phyloP scores from a whole-genome alignment of 148 eudicot species.

The Mesembryanthemum crystallinum region DNA sequence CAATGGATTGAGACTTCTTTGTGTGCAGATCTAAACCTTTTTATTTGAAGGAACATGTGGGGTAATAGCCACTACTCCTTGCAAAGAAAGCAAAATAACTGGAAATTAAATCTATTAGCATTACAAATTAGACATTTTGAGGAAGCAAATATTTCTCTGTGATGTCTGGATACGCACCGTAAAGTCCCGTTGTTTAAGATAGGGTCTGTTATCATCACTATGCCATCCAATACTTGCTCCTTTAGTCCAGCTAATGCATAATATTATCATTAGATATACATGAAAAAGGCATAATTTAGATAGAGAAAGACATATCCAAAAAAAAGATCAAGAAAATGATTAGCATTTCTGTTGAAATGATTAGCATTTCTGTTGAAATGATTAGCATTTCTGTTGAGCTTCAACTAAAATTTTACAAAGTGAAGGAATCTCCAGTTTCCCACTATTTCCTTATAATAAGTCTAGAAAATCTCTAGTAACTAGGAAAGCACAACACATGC shows the following conservation, averaged over 20 bases:
- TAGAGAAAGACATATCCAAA: background rate
- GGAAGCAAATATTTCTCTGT: background rate
- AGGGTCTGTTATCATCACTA: slow-evolving; percentile 89
- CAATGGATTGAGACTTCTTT: background rate
- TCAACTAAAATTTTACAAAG: background rate
- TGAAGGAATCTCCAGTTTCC: background rate
- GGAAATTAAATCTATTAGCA: background rate
- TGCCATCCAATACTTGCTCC: slow-evolving; percentile 99
- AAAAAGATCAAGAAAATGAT: background rate
- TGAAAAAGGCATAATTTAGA: background rate
- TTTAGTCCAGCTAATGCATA: slow-evolving; percentile 66
- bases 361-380: background rate
- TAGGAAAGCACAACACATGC: background rate
- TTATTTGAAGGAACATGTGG: background rate
- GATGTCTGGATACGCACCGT: slow-evolving; percentile 50
- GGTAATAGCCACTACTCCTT: background rate
- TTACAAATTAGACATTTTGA: background rate
- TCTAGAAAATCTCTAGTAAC: background rate
- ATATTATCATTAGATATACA: background rate
- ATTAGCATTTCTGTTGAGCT: background rate
- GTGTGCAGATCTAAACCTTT: background rate
- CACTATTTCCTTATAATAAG: background rate
- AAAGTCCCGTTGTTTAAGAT: slow-evolving; percentile 83
- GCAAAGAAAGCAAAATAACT: background rate
- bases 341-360: background rate